A percentile compares a stretch with the other conserved stretches of the same genome.
These are phyloP conservation scores for Lactuca saligna DNA, from an alignment of 129 eudicot species.

Conservation along the genomic window DNA sequence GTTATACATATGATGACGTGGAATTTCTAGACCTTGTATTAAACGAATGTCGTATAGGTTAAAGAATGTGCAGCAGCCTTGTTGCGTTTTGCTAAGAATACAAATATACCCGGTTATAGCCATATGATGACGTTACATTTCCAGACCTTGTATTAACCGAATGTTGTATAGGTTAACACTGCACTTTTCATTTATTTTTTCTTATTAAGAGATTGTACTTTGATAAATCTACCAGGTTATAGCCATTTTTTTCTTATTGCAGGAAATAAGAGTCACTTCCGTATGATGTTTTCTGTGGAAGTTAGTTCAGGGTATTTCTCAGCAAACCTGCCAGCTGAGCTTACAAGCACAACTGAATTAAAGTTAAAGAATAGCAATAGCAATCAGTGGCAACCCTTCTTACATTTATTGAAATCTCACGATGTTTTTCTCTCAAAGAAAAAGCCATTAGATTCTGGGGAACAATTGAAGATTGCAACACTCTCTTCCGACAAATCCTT, in stretches of 20 bases:
- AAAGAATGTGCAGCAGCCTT: conserved; percentile 93
- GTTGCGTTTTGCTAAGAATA: conserved; percentile 83
- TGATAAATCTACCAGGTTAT: too few species aligned
- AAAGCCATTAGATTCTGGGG: conserved; percentile 41
- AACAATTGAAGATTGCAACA: too few species aligned
- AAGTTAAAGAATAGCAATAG: conserved; percentile 60
- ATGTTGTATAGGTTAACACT: too few species aligned
- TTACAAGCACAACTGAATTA: conserved; percentile 69
- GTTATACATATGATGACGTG: not conserved
- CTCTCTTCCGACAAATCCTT: too few species aligned
- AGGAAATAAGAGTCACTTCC: conserved; percentile 62
- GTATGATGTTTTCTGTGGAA: conserved; percentile 77
- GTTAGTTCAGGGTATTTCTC: conserved; percentile 65
- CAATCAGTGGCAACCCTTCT: conserved; percentile 91
- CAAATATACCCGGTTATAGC: conserved; percentile 59
- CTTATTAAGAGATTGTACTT: too few species aligned
- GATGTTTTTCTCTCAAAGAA: conserved; percentile 66
- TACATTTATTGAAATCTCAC: conserved; percentile 78
- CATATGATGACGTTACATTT: conserved; percentile 36
- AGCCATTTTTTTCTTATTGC: not conserved
- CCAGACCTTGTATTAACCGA: too few species aligned
- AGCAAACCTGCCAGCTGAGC: conserved; percentile 73
- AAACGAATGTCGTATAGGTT: conserved; percentile 47
- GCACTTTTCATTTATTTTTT: too few species aligned
- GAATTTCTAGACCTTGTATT: not conserved